These are phyloP conservation scores for Metschnikowia reukaufii DNA, from an alignment of 805 yeast species.

Conservation along the genomic window DNA sequence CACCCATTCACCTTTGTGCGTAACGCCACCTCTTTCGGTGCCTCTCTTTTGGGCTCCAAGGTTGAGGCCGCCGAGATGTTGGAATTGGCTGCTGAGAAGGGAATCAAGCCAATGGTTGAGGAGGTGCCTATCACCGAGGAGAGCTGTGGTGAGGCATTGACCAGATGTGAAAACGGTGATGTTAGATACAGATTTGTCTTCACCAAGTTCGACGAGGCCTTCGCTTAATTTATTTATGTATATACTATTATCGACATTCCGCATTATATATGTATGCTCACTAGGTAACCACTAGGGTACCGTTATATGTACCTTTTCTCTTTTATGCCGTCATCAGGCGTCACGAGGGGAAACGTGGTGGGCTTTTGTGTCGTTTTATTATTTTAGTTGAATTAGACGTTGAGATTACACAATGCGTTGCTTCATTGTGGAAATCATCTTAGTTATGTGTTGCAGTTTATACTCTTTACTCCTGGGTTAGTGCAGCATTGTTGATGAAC, in stretches of 20 bases:
- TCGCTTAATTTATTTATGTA: conserved; percentile 16
- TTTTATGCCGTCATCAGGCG: background rate
- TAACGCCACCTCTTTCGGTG: conserved; percentile 52
- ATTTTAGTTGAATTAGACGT: too few species aligned
- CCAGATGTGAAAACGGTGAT: conserved; percentile 53
- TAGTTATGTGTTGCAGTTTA: too few species aligned
- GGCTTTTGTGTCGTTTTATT: background rate
- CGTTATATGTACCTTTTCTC: background rate
- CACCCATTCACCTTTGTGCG: conserved; percentile 53
- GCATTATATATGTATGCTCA: conserved; percentile 2
- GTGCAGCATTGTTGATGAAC: too few species aligned
- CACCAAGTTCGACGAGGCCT: conserved; percentile 52
- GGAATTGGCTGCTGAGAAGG: conserved; percentile 58
- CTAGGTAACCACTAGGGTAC: conserved; percentile 6
- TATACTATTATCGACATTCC: background rate
- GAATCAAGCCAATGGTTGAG: conserved; percentile 64
- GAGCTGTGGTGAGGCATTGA: conserved; percentile 55
- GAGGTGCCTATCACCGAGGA: conserved; percentile 52
- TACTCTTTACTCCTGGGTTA: too few species aligned
- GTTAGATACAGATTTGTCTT: conserved; percentile 66
- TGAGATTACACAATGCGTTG: too few species aligned
- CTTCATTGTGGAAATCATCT: too few species aligned
- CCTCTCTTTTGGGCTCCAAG: conserved; percentile 62
- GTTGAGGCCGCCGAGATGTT: conserved; percentile 67
- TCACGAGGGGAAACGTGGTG: background rate